phyloP scores from a whole-genome alignment of 768 basidiomycete genomes.

The Macrolepiota fuliginosa region DNA sequence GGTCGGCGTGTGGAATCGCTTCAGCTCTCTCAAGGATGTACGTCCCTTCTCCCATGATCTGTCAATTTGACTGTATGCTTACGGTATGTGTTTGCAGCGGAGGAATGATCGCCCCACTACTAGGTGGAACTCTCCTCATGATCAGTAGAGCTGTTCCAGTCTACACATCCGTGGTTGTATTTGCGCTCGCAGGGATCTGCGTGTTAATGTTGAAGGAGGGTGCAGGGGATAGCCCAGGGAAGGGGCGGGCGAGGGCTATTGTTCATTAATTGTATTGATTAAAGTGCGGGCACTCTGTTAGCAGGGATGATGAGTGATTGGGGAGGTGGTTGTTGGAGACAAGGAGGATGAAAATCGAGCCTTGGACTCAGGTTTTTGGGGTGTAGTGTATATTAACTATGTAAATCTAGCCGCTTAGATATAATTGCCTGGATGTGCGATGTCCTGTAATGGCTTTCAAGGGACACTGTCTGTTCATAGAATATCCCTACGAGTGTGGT shows the following conservation, averaged over 20 bases:
- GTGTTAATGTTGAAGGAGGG: slow-evolving; percentile 58
- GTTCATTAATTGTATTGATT: slow-evolving; percentile 22
- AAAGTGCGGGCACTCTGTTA: not conserved
- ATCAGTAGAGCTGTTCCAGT: slow-evolving; percentile 72
- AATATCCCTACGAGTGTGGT: too few species aligned
- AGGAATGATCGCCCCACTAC: slow-evolving; percentile 83
- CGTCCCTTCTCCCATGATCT: slow-evolving; percentile 23
- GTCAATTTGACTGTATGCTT: not conserved
- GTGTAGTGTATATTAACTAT: too few species aligned
- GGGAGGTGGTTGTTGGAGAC: too few species aligned
- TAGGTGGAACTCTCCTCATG: slow-evolving; percentile 71
- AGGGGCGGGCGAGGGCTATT: slow-evolving; percentile 20
- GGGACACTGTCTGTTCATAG: too few species aligned
- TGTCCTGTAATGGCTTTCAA: too few species aligned
- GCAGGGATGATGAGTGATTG: not conserved
- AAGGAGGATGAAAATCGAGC: too few species aligned
- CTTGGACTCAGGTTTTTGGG: too few species aligned
- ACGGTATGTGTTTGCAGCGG: slow-evolving; percentile 46
- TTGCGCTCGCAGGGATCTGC: slow-evolving; percentile 59
- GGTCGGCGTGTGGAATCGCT: slow-evolving; percentile 86
- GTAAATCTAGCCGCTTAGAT: too few species aligned
- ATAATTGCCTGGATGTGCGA: too few species aligned
- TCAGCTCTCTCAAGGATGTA: slow-evolving; percentile 84
- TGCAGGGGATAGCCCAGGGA: slow-evolving; percentile 35
- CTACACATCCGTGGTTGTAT: slow-evolving; percentile 68